Evolutionary conservation across 129 eudicot species (phyloP).

Genomic region (Saussurea involucrata): DNA sequence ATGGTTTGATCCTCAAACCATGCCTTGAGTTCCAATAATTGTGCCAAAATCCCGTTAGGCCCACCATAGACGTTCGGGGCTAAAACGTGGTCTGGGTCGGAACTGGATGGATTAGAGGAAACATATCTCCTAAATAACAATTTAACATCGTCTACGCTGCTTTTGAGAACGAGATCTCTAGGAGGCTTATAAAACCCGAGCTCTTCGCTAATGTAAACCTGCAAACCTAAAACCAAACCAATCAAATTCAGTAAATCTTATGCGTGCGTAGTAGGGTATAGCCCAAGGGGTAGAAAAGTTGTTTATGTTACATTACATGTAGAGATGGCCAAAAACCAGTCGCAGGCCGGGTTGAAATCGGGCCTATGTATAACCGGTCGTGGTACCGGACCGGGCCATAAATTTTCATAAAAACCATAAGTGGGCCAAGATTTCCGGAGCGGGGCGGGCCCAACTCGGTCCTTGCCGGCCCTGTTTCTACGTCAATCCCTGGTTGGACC

Average conservation of each 20-base stretch:
- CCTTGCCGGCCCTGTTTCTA: too few species aligned
- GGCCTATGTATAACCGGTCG: too few species aligned
- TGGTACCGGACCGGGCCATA: too few species aligned
- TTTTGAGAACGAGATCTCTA: slow-evolving; percentile 32
- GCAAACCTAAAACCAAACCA: slow-evolving; percentile 12
- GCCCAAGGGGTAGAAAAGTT: background rate
- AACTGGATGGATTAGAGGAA: slow-evolving; percentile 29
- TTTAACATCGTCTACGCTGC: slow-evolving; percentile 45
- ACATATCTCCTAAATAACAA: slow-evolving; percentile 54
- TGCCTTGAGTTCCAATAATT: slow-evolving; percentile 68
- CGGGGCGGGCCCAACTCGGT: too few species aligned
- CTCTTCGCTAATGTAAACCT: slow-evolving; percentile 38
- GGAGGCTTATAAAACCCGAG: slow-evolving; percentile 67
- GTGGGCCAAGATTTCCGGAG: too few species aligned
- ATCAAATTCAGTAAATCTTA: background rate
- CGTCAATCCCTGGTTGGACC: too few species aligned
- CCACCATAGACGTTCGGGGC: slow-evolving; percentile 66
- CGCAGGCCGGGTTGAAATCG: too few species aligned
- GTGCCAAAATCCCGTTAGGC: slow-evolving; percentile 64
- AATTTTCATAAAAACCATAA: too few species aligned
- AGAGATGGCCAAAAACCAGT: too few species aligned
- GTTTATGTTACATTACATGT: too few species aligned
- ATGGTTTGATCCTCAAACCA: slow-evolving; percentile 89
- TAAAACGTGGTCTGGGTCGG: slow-evolving; percentile 54
- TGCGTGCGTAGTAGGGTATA: background rate